Percentiles rank a stretch among this genome's conserved stretches.
Evolutionary conservation across 805 yeast genomes (phyloP).

Genomic region (Saccharomyces paradoxus): DNA sequence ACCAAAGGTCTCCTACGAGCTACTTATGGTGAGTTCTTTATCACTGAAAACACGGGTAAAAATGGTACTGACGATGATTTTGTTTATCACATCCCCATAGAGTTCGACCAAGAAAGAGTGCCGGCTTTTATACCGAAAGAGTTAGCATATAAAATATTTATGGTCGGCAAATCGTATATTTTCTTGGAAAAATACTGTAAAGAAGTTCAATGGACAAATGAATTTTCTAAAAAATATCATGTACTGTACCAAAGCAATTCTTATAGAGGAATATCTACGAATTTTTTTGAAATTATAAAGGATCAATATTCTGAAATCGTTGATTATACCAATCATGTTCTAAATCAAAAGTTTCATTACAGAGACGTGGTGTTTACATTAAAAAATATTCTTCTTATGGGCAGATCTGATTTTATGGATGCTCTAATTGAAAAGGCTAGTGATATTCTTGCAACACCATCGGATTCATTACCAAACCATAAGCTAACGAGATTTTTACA

Average conservation of each 20-base stretch:
- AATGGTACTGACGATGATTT: background rate
- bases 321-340: conserved; percentile 40
- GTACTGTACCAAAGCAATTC: conserved; percentile 7
- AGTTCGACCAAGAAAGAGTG: conserved; percentile 20
- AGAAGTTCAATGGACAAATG: conserved; percentile 57
- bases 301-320: conserved; percentile 46
- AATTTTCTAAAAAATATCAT: conserved; percentile 30
- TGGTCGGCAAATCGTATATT: conserved; percentile 64
- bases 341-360: conserved; percentile 44
- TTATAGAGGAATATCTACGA: conserved; percentile 2
- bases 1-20: conserved; percentile 54
- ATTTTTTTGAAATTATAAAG: conserved; percentile 31
- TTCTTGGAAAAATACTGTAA: conserved; percentile 59
- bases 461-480: conserved; percentile 54
- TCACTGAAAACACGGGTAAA: conserved; percentile 14
- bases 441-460: conserved; percentile 48
- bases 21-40: conserved; percentile 56
- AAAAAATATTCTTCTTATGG: conserved; percentile 60
- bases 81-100: conserved; percentile 9
- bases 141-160: conserved; percentile 41
- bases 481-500: conserved; percentile 57
- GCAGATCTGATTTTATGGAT: conserved; percentile 77
- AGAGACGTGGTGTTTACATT: conserved; percentile 50
- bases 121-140: conserved; percentile 35
- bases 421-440: conserved; percentile 49